These are phyloP conservation scores for Osmanthus fragrans DNA, from an alignment of 257 asterid species.

Conservation along the genomic window DNA sequence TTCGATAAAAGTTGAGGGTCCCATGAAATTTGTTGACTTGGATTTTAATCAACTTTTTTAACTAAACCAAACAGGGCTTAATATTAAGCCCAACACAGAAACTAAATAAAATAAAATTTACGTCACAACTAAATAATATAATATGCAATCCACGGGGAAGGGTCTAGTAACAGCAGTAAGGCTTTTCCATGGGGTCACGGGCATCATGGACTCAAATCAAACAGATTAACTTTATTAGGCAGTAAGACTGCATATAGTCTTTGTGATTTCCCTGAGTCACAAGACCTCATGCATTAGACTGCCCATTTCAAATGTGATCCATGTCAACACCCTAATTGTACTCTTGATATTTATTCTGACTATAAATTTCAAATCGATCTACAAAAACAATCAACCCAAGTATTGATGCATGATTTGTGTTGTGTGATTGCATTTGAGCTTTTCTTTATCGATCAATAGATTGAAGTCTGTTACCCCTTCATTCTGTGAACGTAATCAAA, in stretches of 20 bases:
- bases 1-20: no score
- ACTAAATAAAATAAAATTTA: background rate
- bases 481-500: background rate
- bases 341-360: background rate
- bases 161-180: background rate
- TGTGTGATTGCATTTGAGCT: background rate
- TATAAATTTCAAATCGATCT: background rate
- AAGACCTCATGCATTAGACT: background rate
- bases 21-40: no score
- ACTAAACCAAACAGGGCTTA: background rate
- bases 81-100: background rate
- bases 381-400: background rate
- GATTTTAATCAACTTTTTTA: no score
- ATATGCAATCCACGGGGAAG: background rate
- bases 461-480: background rate
- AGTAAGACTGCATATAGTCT: background rate
- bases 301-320: background rate
- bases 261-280: background rate
- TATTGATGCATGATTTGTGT: background rate
- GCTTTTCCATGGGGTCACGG: background rate
- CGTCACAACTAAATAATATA: background rate
- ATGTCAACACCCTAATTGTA: background rate
- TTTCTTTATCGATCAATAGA: background rate
- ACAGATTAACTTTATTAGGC: background rate
- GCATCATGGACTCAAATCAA: background rate